These are phyloP conservation scores for Aspergillaceae sp. DNA, from an alignment of 2,329 filamentous ascomycete species.

Conservation along the genomic window DNA sequence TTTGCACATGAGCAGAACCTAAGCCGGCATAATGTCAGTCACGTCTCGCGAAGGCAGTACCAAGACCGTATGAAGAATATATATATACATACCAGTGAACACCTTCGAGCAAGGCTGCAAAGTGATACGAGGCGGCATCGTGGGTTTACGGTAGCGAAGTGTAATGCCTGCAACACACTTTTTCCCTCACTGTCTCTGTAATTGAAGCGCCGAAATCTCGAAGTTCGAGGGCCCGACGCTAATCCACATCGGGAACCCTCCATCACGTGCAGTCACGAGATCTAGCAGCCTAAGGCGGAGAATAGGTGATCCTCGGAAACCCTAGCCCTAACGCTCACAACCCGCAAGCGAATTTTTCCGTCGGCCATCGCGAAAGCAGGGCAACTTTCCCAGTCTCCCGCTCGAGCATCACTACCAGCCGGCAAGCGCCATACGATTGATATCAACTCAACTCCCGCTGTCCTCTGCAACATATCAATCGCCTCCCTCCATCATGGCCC, in stretches of 20 bases:
- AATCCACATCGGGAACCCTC: slow-evolving; percentile 9
- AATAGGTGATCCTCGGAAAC: slow-evolving; percentile 7
- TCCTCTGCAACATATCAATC: slow-evolving; percentile 36
- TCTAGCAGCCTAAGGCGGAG: slow-evolving; percentile 1
- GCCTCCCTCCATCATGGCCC: slow-evolving; percentile 68
- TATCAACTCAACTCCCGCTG: slow-evolving; percentile 27
- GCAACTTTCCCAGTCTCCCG: slow-evolving; percentile 22
- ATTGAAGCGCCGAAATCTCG: slow-evolving; percentile 23
- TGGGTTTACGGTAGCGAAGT: slow-evolving; percentile 14
- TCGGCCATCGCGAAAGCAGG: slow-evolving; percentile 16
- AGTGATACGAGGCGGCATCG: slow-evolving; percentile 61
- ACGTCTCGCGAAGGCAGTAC: too few relatives aligned
- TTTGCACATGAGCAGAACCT: slow-evolving; percentile 24
- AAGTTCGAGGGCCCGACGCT: slow-evolving; percentile 16
- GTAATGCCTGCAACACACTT: slow-evolving; percentile 4
- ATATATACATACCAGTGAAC: slow-evolving; percentile 47
- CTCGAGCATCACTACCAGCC: slow-evolving; percentile 24
- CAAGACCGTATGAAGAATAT: not conserved
- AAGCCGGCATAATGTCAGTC: slow-evolving; percentile 5
- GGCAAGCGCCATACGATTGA: slow-evolving; percentile 41
- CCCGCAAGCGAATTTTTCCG: slow-evolving; percentile 30
- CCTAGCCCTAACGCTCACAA: slow-evolving; percentile 35
- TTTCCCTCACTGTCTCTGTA: slow-evolving; percentile 2
- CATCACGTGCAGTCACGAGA: slow-evolving; percentile 10
- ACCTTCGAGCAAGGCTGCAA: slow-evolving; percentile 52